Conservation (phyloP, 805 yeast genomes). For the Cyberlindnera mycetangii region DNA sequence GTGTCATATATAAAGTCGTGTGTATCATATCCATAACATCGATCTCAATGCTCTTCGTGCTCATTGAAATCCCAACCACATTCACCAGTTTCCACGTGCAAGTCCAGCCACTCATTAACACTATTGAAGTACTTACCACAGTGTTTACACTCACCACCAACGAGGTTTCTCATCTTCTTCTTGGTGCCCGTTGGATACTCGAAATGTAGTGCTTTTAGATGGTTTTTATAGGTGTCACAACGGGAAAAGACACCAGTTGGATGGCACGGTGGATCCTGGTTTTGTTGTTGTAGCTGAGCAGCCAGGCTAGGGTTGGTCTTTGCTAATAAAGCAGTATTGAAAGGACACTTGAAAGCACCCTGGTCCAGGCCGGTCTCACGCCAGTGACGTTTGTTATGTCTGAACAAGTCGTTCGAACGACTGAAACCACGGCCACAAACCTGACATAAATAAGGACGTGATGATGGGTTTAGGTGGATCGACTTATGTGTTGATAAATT, state of each 20-base stretch:
- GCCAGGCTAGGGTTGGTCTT: constrained; percentile 4
- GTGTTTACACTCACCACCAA: constrained; percentile 72
- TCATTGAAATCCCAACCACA: constrained; percentile 20
- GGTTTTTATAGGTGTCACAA: constrained; percentile 91
- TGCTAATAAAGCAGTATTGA: constrained; percentile 33
- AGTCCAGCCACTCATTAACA: constrained; percentile 76
- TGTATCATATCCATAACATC: background rate
- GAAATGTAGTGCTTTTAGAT: constrained; percentile 84
- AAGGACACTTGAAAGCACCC: constrained; percentile 80
- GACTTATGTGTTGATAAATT: constrained; percentile 83
- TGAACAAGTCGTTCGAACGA: constrained; percentile 77
- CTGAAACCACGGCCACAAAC: constrained; percentile 84
- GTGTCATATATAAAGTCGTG: background rate
- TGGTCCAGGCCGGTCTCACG: constrained; percentile 66
- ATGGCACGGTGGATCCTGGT: constrained; percentile 49
- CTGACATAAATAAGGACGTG: constrained; percentile 75
- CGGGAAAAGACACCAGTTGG: constrained; percentile 81
- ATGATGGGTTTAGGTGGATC: constrained; percentile 67
- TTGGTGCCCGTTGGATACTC: constrained; percentile 85
- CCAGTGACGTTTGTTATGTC: constrained; percentile 86
- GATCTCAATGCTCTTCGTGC: background rate
- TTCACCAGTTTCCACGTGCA: constrained; percentile 56
- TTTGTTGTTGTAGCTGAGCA: background rate
- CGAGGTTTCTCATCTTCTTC: constrained; percentile 67
- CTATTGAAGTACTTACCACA: constrained; percentile 64